phyloP scores from a whole-genome alignment of 768 basidiomycete species.

The Pluteus cervinus region DNA sequence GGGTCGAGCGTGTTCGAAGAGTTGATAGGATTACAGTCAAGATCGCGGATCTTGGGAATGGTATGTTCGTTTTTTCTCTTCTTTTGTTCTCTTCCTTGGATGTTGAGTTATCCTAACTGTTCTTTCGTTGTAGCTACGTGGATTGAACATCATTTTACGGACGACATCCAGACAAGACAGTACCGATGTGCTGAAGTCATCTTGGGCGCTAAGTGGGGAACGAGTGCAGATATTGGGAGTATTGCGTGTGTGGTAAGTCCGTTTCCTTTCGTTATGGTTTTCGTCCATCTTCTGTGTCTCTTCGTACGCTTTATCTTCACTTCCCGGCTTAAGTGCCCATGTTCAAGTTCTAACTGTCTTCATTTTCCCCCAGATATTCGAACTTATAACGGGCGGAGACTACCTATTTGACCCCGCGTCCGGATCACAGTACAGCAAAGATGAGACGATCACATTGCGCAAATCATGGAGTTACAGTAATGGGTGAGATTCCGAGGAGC shows the following conservation, averaged over 20 bases:
- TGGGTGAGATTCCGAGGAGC: conserved; percentile 81
- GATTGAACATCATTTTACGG: conserved; percentile 95
- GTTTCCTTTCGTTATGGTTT: conserved; percentile 3
- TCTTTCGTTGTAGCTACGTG: conserved; percentile 53
- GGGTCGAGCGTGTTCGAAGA: conserved; percentile 14
- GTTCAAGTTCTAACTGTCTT: conserved; percentile 1
- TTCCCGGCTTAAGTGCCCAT: neutral
- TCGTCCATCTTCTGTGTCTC: conserved; percentile 3
- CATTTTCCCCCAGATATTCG: conserved; percentile 74
- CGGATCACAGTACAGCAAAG: conserved; percentile 91
- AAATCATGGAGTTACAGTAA: conserved; percentile 93
- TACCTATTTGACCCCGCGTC: conserved; percentile 97
- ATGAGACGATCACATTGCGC: conserved; percentile 95
- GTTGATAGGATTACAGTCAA: conserved; percentile 96
- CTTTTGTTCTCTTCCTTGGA: conserved; percentile 1
- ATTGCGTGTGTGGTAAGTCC: conserved; percentile 82
- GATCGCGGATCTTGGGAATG: conserved; percentile 97
- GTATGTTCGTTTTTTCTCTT: conserved; percentile 31
- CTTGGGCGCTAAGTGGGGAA: conserved; percentile 90
- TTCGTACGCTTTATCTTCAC: too few relatives aligned
- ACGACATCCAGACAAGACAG: conserved; percentile 96
- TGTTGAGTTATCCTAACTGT: conserved; percentile 1
- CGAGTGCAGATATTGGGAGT: conserved; percentile 95
- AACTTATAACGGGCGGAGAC: conserved; percentile 92
- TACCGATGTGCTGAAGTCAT: conserved; percentile 98